phyloP scores from a whole-genome alignment of 805 yeast genomes.

The Alloascoidea hylecoeti region DNA sequence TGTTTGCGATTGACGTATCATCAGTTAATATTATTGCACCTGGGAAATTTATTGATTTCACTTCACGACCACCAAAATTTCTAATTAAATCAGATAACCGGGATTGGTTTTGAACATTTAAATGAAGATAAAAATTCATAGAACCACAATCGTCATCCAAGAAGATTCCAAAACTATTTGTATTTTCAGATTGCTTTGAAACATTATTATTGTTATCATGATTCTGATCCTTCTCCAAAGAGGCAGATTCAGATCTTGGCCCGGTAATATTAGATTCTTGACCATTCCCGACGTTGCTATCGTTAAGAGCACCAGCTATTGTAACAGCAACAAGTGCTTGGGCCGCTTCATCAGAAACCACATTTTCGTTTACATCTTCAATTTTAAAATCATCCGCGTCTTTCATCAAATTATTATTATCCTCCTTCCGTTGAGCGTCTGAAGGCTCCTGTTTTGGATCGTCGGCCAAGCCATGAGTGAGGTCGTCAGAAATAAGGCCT shows the following conservation, averaged over 20 bases:
- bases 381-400: no score
- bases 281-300: neutral
- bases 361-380: no score
- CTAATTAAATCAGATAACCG: neutral
- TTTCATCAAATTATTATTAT: no score
- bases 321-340: slow-evolving; percentile 23
- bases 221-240: slow-evolving; percentile 7
- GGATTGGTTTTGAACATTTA: neutral
- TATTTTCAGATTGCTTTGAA: neutral
- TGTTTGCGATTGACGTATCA: neutral
- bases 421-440: no score
- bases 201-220: neutral
- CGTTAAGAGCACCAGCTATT: slow-evolving; percentile 5
- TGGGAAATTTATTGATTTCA: neutral
- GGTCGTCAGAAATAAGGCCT: no score
- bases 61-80: neutral
- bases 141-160: neutral
- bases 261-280: neutral
- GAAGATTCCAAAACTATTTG: neutral
- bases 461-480: no score
- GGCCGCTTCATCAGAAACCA: slow-evolving; percentile 19
- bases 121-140: neutral
- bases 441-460: no score
- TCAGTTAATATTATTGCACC: neutral
- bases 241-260: neutral